Evolutionary conservation across 176 grass and related monocot species (phyloP).

Genomic region (Leersia perrieri): DNA sequence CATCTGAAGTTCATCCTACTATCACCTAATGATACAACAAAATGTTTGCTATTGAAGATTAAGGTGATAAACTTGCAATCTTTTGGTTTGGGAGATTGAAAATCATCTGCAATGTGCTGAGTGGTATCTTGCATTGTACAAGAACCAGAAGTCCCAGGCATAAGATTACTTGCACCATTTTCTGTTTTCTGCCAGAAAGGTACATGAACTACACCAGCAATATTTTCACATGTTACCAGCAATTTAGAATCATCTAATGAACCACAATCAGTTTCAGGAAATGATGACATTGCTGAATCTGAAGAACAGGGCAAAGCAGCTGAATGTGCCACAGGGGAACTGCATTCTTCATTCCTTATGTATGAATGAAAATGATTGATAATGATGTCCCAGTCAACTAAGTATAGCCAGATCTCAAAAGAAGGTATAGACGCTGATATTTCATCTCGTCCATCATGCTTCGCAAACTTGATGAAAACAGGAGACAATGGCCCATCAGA

Average conservation of each 20-base stretch:
- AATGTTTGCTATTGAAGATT: conserved; percentile 75
- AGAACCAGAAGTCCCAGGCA: conserved; percentile 18
- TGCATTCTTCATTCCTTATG: conserved; percentile 32
- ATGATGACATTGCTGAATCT: conserved; percentile 26
- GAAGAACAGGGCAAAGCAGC: conserved; percentile 27
- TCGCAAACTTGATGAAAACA: conserved; percentile 57
- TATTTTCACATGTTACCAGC: conserved; percentile 65
- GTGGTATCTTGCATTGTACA: conserved; percentile 9
- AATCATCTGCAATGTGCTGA: conserved; percentile 25
- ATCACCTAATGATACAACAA: conserved; percentile 51
- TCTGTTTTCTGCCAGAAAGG: conserved; percentile 65
- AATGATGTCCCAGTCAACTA: conserved; percentile 66
- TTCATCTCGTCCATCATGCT: conserved; percentile 47
- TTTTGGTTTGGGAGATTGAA: conserved; percentile 40
- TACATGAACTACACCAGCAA: conserved; percentile 67
- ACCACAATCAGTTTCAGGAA: conserved; percentile 50
- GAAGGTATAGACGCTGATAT: conserved; percentile 51
- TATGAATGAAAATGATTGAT: conserved; percentile 64
- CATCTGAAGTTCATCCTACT: conserved; percentile 56
- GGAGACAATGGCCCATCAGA: conserved; percentile 55
- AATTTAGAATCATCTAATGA: conserved; percentile 49
- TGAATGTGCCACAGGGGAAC: conserved; percentile 24
- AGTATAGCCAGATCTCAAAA: conserved; percentile 85
- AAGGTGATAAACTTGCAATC: conserved; percentile 61
- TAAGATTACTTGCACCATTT: conserved; percentile 35